phyloP scores from a whole-genome alignment of 768 basidiomycete species.

The Termitomyces sp. region DNA sequence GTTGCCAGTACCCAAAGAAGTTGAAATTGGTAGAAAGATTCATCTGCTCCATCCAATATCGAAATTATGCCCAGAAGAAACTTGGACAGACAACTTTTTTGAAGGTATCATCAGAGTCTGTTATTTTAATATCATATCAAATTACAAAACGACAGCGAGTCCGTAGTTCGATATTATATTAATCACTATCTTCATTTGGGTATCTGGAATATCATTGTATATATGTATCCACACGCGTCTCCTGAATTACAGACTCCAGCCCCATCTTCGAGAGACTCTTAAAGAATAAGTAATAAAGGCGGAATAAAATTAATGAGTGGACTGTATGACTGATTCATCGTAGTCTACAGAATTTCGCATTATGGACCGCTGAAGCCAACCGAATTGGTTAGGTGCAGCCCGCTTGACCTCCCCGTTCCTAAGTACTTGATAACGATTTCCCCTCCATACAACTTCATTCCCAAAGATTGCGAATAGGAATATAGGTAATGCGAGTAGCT shows the following conservation, averaged over 20 bases:
- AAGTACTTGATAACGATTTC: constrained; percentile 69
- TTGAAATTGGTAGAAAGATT: constrained; percentile 22
- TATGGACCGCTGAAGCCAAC: constrained; percentile 23
- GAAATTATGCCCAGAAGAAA: constrained; percentile 37
- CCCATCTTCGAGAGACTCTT: too few species aligned
- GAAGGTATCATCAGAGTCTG: constrained; percentile 60
- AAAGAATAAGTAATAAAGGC: too few species aligned
- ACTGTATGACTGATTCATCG: constrained; percentile 26
- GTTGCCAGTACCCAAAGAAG: not conserved
- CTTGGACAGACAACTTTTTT: constrained; percentile 59
- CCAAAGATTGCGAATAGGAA: constrained; percentile 83
- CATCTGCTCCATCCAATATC: constrained; percentile 47
- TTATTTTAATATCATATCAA: constrained; percentile 27
- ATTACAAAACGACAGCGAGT: too few species aligned
- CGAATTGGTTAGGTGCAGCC: constrained; percentile 18
- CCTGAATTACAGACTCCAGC: too few species aligned
- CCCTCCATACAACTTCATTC: constrained; percentile 85
- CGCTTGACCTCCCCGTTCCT: constrained; percentile 66
- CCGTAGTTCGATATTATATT: too few species aligned
- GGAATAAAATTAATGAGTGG: not conserved
- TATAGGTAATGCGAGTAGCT: constrained; percentile 84
- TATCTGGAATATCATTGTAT: too few species aligned
- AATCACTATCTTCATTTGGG: too few species aligned
- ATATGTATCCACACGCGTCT: too few species aligned
- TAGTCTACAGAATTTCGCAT: constrained; percentile 17